Evolutionary conservation across 495 filamentous ascomycete genomes (phyloP), one percentile per base, ranked within the genome.

Genomic region (Aspergillus asperescens): DNA sequence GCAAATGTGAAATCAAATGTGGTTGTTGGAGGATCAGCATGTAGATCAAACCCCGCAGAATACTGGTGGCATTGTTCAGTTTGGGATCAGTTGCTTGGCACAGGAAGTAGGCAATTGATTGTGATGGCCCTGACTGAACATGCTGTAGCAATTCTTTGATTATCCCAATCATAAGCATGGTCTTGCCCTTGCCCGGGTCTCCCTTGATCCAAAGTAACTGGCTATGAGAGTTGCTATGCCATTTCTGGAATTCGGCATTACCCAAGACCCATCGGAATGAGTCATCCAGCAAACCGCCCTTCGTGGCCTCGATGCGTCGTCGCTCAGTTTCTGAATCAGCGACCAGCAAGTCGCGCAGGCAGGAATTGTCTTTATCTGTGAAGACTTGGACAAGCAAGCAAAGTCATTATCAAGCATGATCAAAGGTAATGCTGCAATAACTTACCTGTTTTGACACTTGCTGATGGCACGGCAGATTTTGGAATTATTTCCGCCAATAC

Each of bases 131-230:
- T 31, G 15, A 35, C 32, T 35, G 15, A 35, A 20, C 16, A 31
- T 32, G 43, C 43, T 20, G n/a, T 32, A 18, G 4, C 62, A 71
- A 38, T 49, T 66, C 58, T 9, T 28, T 28, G 25, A 34, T 70
- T 48, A 71, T 63, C 18, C 67, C 63, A 48, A 65, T 67, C 34
- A 69, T 57, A 39, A 72, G 48, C 75, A 78, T 78, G 2, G 74
- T 78, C 63, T 78, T 78, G 28, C 75, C 72, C 49, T 70, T 77
- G n/a, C 73, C 73, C 28, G 71, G 61, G 52, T 66, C 69, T 28
- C 69, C 71, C 46, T 66, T 77, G 27, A 80, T 69, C 75, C 72
- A 78, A 25, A 78, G 67, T 20, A 75, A 55, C 13, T 54, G 59
- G 28, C 42, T 61, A 7, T 69, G 39, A 7, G 48, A 5, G 25